Base-by-base conservation (phyloP, 1,139 yeast genomes). In the Wickerhamomyces sp. region DNA sequence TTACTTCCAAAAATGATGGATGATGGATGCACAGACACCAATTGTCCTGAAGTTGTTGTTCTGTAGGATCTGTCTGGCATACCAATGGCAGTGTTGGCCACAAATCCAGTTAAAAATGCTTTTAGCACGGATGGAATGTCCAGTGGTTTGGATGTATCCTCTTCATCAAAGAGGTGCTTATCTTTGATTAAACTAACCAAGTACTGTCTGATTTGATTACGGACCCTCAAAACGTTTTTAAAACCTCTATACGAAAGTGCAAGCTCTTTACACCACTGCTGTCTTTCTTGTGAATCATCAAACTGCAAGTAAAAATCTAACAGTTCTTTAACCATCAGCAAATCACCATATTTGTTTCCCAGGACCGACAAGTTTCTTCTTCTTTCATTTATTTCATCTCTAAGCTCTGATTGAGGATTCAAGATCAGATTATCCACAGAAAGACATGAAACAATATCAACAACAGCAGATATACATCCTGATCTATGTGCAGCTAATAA, bases 51-150 rank as follows among this genome's bases (percentile, higher is more conserved):
- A 20, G 81, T 67, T 13, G 89, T 82, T 0, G 97, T 89, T 56
- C 95, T 72, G 64, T 83, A 94, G 3, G 96, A 84, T 53, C 97
- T 73, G 59, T 94, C 98, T 0, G 98, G 96, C 79, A 87, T 78
- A 7, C 97, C 95, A 16, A 92, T 78, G 0, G 98, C 98, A 0
- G 96, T 82, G 59, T 92, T 90, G 41, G 82, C 74, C 24, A 87
- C 73, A 54, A 74, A 92, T 0, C 99, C 98, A 35, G 74, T 71
- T 33, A 94, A 64, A 60, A 94, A 94, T 8, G 89, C 74, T 57
- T 86, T 86, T 39, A 92, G 65, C 5, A 92, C 70, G 3, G 67
- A 60, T 13, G 83, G 76, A 32, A 82, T 72, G 47, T 81, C 81
- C 39, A 76, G 51, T 19, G 72, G 60, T 18, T 48, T 49, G 6